phyloP scores from a whole-genome alignment of 2,329 filamentous ascomycete genomes.

The Ambrosiella beaveri region DNA sequence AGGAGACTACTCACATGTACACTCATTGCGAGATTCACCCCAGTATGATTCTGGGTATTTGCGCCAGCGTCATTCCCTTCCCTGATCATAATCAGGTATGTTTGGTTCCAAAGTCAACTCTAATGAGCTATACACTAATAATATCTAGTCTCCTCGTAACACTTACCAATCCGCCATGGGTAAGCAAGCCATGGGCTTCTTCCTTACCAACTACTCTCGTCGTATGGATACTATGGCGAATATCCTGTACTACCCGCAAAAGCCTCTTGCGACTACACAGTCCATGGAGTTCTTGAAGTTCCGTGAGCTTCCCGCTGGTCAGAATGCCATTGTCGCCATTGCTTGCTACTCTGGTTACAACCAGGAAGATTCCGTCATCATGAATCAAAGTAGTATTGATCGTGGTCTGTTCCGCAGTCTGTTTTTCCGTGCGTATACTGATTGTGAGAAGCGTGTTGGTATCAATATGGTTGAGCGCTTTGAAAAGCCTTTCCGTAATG shows the following conservation, averaged over 20 bases:
- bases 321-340: slow-evolving; percentile 97
- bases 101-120: slow-evolving; percentile 7
- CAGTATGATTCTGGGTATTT: slow-evolving; percentile 96
- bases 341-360: slow-evolving; percentile 97
- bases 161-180: slow-evolving; percentile 99
- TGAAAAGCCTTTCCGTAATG: slow-evolving; percentile 78
- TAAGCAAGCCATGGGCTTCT: slow-evolving; percentile 99
- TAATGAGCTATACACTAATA: slow-evolving; percentile 19
- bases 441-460: slow-evolving; percentile 90
- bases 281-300: slow-evolving; percentile 99
- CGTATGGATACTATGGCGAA: slow-evolving; percentile 99
- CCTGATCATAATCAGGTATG: slow-evolving; percentile 87
- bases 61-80: slow-evolving; percentile 98
- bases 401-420: slow-evolving; percentile 91
- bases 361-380: slow-evolving; percentile 99
- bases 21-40: slow-evolving; percentile 99
- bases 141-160: slow-evolving; percentile 71
- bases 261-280: slow-evolving; percentile 83
- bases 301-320: slow-evolving; percentile 86
- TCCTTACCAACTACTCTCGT: slow-evolving; percentile 88
- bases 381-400: slow-evolving; percentile 99
- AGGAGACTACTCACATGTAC: slow-evolving; percentile 76
- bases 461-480: slow-evolving; percentile 87
- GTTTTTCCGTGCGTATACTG: slow-evolving; percentile 94
- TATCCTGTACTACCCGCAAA: slow-evolving; percentile 96